phyloP scores from a whole-genome alignment of 768 basidiomycete species.

The Coprinellus micaceus region DNA sequence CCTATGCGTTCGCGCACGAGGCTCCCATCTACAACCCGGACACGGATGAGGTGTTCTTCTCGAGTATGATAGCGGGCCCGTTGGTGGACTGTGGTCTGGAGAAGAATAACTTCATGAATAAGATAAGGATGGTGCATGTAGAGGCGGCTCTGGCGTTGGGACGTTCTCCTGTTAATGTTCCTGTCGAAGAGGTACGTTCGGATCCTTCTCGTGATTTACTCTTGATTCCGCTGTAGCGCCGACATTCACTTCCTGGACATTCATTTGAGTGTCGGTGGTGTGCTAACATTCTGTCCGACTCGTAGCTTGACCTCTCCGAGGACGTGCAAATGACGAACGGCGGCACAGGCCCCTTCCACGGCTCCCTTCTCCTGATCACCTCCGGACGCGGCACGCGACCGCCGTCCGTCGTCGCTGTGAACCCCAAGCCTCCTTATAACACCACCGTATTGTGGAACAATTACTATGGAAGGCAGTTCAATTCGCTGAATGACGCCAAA shows the following conservation, averaged over 20 bases:
- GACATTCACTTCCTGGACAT: too few relatives aligned
- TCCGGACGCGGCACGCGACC: constrained; percentile 64
- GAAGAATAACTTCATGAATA: constrained; percentile 60
- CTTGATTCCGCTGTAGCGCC: too few relatives aligned
- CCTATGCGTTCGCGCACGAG: constrained; percentile 75
- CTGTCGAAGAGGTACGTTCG: constrained; percentile 41
- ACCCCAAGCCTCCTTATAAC: constrained; percentile 62
- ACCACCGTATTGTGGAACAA: constrained; percentile 71
- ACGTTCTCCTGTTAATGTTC: constrained; percentile 42
- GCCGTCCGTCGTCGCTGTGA: constrained; percentile 60
- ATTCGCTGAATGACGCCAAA: constrained; percentile 77
- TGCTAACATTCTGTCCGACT: constrained; percentile 4
- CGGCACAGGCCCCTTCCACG: constrained; percentile 61
- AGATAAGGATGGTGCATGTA: constrained; percentile 58
- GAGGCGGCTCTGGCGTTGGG: constrained; percentile 37
- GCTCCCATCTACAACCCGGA: constrained; percentile 64
- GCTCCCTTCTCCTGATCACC: constrained; percentile 56
- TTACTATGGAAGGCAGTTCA: constrained; percentile 77
- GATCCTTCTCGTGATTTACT: too few relatives aligned
- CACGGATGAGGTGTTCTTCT: constrained; percentile 72
- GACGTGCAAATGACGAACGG: constrained; percentile 69
- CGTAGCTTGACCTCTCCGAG: constrained; percentile 54
- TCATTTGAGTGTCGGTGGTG: neutral
- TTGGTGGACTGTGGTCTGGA: constrained; percentile 61
- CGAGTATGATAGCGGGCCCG: constrained; percentile 63